These are phyloP conservation scores for Carallia brachiata DNA, from an alignment of 345 rosid species.

Conservation along the genomic window DNA sequence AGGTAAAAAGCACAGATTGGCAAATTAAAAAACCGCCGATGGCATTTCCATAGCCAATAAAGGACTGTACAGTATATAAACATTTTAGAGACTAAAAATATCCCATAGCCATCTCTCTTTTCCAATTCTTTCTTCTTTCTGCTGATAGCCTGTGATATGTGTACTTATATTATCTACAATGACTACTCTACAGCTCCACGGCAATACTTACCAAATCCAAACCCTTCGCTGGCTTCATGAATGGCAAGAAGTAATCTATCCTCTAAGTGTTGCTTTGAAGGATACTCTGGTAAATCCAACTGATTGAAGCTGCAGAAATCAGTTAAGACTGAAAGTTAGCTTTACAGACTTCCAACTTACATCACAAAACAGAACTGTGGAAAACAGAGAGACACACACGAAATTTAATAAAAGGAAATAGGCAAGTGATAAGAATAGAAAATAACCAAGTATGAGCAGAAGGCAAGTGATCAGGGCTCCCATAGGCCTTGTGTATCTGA, in stretches of 20 bases:
- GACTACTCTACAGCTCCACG: slow-evolving; percentile 3
- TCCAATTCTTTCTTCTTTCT: not conserved
- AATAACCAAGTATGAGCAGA: slow-evolving; percentile 95
- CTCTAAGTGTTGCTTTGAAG: slow-evolving; percentile 79
- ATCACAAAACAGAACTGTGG: too few relatives aligned
- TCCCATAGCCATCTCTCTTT: slow-evolving; percentile 18
- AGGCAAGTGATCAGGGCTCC: slow-evolving; percentile 85
- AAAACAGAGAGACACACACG: too few relatives aligned
- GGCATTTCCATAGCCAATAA: slow-evolving; percentile 40
- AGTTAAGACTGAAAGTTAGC: slow-evolving; percentile 2
- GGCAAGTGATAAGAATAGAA: not conserved
- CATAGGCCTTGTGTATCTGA: slow-evolving; percentile 98
- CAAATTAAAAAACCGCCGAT: slow-evolving; percentile 50
- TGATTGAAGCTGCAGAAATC: slow-evolving; percentile 80
- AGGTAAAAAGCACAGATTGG: slow-evolving; percentile 13
- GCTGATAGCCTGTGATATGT: slow-evolving; percentile 14
- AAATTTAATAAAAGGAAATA: not conserved
- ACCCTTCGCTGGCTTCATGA: slow-evolving; percentile 94
- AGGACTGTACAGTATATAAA: slow-evolving; percentile 57
- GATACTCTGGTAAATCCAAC: slow-evolving; percentile 94
- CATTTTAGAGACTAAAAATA: slow-evolving; percentile 25
- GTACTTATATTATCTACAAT: slow-evolving; percentile 39
- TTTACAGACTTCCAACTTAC: not conserved
- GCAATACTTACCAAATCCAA: slow-evolving; percentile 68
- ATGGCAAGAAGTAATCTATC: slow-evolving; percentile 92